Evolutionary conservation across 306 rosid genomes (phyloP).

Genomic region (Corylus avellana): DNA sequence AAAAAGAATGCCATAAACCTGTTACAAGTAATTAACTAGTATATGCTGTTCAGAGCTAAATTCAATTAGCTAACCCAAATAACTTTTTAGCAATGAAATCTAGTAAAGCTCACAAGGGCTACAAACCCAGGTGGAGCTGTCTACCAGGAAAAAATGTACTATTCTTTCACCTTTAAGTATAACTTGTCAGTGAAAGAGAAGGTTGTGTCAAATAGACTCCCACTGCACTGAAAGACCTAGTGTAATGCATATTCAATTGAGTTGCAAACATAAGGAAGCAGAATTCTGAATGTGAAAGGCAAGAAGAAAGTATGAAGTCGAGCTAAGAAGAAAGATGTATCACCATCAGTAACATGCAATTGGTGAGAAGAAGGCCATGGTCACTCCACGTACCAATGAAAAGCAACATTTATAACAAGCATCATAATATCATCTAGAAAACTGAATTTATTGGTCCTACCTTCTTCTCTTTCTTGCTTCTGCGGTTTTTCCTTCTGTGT

Average conservation of each 20-base stretch:
- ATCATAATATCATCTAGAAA: not conserved
- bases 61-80: not conserved
- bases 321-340: not conserved
- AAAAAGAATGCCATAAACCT: slow-evolving; percentile 4
- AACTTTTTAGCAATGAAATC: not conserved
- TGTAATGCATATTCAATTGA: not conserved
- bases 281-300: slow-evolving; percentile 9
- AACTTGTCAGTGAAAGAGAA: not conserved
- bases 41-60: slow-evolving; percentile 10
- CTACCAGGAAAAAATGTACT: not conserved
- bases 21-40: slow-evolving; percentile 12
- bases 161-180: not conserved
- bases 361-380: slow-evolving; percentile 18
- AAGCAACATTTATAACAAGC: not conserved
- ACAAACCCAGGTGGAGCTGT: not conserved
- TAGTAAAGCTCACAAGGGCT: not conserved
- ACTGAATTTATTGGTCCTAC: slow-evolving; percentile 33
- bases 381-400: not conserved
- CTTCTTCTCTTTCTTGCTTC: slow-evolving; percentile 60
- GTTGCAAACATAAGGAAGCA: not conserved
- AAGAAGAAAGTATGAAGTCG: slow-evolving; percentile 1
- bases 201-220: not conserved
- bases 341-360: slow-evolving; percentile 8
- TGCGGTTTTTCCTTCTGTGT: slow-evolving; percentile 51
- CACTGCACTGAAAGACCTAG: not conserved